These are phyloP conservation scores for Brassica hybrid DNA, from an alignment of 441 rosid species.

Conservation along the genomic window DNA sequence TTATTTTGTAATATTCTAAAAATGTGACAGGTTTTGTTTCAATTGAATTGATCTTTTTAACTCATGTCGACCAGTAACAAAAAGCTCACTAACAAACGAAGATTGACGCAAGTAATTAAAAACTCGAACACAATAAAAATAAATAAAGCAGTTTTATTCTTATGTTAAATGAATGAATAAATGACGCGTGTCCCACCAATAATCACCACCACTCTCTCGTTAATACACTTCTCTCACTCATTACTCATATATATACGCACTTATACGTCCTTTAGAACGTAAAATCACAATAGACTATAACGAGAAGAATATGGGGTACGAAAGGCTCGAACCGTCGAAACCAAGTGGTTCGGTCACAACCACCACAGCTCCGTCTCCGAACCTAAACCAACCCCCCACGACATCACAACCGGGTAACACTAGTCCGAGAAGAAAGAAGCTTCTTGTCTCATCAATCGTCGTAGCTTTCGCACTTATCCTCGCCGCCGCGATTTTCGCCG, in stretches of 20 bases:
- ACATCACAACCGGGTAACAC: neutral
- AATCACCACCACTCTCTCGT: conserved; percentile 26
- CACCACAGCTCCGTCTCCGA: neutral
- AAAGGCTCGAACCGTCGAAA: conserved; percentile 62
- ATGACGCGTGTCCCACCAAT: conserved; percentile 35
- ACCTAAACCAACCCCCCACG: conserved; percentile 26
- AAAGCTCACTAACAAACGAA: conserved; percentile 25
- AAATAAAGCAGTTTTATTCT: conserved; percentile 23
- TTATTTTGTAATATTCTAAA: neutral
- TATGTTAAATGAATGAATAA: conserved; percentile 8
- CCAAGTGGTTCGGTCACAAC: conserved; percentile 40
- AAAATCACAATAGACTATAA: neutral
- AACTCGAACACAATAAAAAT: neutral
- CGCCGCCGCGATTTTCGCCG: conserved; percentile 70
- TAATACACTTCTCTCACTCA: conserved; percentile 11
- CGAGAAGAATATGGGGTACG: conserved; percentile 53
- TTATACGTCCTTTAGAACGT: neutral
- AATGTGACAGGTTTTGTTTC: neutral
- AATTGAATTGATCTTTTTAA: neutral
- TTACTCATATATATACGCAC: conserved; percentile 9
- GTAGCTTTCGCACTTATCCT: conserved; percentile 51
- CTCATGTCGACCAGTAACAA: conserved; percentile 13
- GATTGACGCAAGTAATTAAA: conserved; percentile 17
- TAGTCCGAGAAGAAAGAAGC: conserved; percentile 30
- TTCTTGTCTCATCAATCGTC: conserved; percentile 53